These are phyloP conservation scores for Boechera retrofracta DNA, from an alignment of 345 rosid genomes.

Conservation along the genomic window DNA sequence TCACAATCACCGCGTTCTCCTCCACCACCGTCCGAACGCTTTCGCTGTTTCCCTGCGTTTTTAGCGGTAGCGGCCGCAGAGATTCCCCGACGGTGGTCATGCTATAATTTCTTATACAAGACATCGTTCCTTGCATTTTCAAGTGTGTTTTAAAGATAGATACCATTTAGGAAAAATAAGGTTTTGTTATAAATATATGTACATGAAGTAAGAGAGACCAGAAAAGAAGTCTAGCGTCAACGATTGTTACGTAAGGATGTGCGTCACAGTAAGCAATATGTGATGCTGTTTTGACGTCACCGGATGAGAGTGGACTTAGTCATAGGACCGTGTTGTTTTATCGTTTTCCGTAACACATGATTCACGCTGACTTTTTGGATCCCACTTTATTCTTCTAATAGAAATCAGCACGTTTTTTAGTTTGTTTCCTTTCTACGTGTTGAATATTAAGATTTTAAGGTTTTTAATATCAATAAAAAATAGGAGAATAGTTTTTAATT, in stretches of 20 bases:
- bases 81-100: constrained; percentile 16
- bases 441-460: neutral
- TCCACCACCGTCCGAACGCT: constrained; percentile 49
- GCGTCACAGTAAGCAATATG: constrained; percentile 55
- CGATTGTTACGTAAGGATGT: constrained; percentile 54
- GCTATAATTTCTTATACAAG: constrained; percentile 47
- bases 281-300: constrained; percentile 58
- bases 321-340: constrained; percentile 40
- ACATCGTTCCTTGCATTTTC: constrained; percentile 67
- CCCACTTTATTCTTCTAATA: constrained; percentile 10
- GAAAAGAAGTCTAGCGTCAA: constrained; percentile 60
- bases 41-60: constrained; percentile 32
- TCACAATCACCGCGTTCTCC: constrained; percentile 67
- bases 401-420: constrained; percentile 31
- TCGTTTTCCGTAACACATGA: constrained; percentile 31
- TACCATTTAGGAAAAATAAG: neutral
- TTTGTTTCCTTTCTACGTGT: constrained; percentile 19
- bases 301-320: constrained; percentile 46
- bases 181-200: constrained; percentile 11
- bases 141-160: neutral
- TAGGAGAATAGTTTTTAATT: neutral
- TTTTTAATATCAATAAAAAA: neutral
- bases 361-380: constrained; percentile 25
- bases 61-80: constrained; percentile 19
- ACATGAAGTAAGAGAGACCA: neutral